phyloP scores from a whole-genome alignment of 1,284 basidiomycete genomes.

The Heliocybe sulcata region DNA sequence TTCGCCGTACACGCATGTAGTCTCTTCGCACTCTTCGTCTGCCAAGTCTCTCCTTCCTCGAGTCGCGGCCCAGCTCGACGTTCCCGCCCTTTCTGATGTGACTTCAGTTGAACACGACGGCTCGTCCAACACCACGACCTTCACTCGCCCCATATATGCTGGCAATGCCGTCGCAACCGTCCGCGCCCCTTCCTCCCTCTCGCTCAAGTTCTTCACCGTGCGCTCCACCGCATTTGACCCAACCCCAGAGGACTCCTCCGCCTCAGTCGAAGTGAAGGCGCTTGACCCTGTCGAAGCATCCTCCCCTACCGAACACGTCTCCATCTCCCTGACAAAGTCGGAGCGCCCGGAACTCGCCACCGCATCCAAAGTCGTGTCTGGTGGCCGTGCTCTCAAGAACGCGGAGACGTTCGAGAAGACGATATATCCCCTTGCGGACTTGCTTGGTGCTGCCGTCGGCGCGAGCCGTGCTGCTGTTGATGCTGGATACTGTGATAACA shows the following conservation, averaged over 20 bases:
- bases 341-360: conserved; percentile 90
- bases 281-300: conserved; percentile 64
- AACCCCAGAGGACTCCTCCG: conserved; percentile 43
- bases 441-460: conserved; percentile 91
- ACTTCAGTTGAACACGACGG: conserved; percentile 76
- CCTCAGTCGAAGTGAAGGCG: conserved; percentile 53
- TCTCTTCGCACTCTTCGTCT: conserved; percentile 73
- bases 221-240: conserved; percentile 91
- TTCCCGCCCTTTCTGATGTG: conserved; percentile 88
- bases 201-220: conserved; percentile 93
- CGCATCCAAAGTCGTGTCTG: conserved; percentile 88
- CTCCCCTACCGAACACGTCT: conserved; percentile 68
- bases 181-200: conserved; percentile 65
- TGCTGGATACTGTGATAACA: conserved; percentile 97
- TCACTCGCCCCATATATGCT: conserved; percentile 94
- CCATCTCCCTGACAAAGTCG: conserved; percentile 84
- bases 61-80: conserved; percentile 82
- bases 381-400: conserved; percentile 93
- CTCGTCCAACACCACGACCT: conserved; percentile 66
- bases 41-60: conserved; percentile 80
- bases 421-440: conserved; percentile 91
- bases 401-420: conserved; percentile 88
- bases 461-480: conserved; percentile 98
- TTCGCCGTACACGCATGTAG: conserved; percentile 77
- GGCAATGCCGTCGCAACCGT: conserved; percentile 97